Evolutionary conservation across 1,284 basidiomycete species (phyloP).

Genomic region (Naganishia liquefaciens): DNA sequence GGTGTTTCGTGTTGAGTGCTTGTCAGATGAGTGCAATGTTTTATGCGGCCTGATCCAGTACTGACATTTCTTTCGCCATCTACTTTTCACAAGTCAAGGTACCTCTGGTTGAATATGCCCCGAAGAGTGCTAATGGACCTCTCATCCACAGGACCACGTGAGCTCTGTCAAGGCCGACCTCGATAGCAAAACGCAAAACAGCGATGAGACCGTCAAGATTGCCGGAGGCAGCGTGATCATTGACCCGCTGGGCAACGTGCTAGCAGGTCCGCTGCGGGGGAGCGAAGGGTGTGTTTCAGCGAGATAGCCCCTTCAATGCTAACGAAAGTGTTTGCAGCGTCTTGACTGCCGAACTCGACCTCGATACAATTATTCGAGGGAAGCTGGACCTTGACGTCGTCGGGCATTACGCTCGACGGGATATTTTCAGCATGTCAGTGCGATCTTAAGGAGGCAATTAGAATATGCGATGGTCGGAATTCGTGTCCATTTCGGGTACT

Average conservation of each 20-base stretch:
- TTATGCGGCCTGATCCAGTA: not conserved
- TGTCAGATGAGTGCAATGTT: conserved; percentile 27
- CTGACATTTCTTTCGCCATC: conserved; percentile 7
- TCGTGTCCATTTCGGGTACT: too few relatives aligned
- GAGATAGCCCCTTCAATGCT: not conserved
- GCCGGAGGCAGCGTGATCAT: conserved; percentile 67
- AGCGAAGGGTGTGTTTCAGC: conserved; percentile 56
- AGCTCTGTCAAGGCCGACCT: conserved; percentile 4
- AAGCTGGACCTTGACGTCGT: conserved; percentile 70
- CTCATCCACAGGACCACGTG: conserved; percentile 10
- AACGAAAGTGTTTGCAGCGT: conserved; percentile 43
- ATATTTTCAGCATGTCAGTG: conserved; percentile 46
- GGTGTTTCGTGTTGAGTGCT: conserved; percentile 63
- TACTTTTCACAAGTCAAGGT: conserved; percentile 25
- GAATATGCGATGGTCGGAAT: not conserved
- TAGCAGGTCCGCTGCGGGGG: conserved; percentile 65
- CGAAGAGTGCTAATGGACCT: not conserved
- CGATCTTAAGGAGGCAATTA: conserved; percentile 4
- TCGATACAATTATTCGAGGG: conserved; percentile 63
- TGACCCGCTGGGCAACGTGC: conserved; percentile 63
- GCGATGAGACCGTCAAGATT: conserved; percentile 34
- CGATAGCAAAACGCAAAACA: not conserved
- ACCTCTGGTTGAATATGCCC: not conserved
- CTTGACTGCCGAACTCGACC: conserved; percentile 64
- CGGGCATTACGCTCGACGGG: conserved; percentile 67